These are phyloP conservation scores for Grosmannia huntii DNA, from an alignment of 2,329 filamentous ascomycete species.

Conservation along the genomic window DNA sequence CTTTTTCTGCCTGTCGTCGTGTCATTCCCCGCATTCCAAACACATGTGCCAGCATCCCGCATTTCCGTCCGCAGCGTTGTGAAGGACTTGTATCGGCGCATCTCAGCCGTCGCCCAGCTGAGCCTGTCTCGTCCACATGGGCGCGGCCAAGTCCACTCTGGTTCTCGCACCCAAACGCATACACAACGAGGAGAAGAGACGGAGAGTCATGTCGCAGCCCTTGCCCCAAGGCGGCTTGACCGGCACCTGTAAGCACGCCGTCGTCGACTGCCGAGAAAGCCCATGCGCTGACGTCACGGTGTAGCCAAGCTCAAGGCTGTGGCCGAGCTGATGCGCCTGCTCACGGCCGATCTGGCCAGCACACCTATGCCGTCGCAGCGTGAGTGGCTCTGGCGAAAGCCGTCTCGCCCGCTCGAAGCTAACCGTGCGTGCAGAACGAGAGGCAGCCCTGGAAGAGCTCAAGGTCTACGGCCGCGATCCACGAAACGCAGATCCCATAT, in stretches of 20 bases:
- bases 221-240: conserved; percentile 20
- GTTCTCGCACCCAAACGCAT: conserved; percentile 8
- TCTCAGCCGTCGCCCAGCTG: neutral
- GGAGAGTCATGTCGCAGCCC: conserved; percentile 8
- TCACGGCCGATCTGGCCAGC: conserved; percentile 50
- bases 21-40: neutral
- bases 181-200: conserved; percentile 1
- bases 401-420: neutral
- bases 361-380: conserved; percentile 45
- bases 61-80: neutral
- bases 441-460: conserved; percentile 50
- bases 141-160: conserved; percentile 11
- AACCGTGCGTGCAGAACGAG: conserved; percentile 39
- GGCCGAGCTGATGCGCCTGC: conserved; percentile 45
- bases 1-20: neutral
- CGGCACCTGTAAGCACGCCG: conserved; percentile 27
- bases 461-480: conserved; percentile 69
- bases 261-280: neutral
- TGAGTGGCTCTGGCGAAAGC: conserved; percentile 24
- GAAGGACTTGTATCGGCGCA: neutral
- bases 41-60: neutral
- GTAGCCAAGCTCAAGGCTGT: conserved; percentile 58
- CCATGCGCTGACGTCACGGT: neutral
- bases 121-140: conserved; percentile 8
- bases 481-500: conserved; percentile 65